Evolutionary conservation across 2,329 filamentous ascomycete species (phyloP).

Genomic region (Amauroascus niger): DNA sequence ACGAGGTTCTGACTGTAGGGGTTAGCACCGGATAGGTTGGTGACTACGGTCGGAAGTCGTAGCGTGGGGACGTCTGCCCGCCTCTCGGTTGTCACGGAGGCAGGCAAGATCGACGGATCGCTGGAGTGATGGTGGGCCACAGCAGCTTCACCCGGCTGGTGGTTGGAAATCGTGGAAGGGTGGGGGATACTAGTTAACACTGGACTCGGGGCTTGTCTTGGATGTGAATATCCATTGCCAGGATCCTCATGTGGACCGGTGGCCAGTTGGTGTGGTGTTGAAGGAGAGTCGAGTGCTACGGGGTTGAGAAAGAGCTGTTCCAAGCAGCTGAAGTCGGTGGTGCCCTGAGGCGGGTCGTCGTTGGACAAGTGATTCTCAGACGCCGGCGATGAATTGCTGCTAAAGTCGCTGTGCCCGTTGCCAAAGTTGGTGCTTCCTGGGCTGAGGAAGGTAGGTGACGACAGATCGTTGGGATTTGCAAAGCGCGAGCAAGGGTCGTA

Average conservation of each 20-base stretch:
- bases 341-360: neutral
- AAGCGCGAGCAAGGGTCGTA: constrained; percentile 7
- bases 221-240: neutral
- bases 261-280: neutral
- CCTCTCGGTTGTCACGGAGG: constrained; percentile 13
- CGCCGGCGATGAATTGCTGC: constrained; percentile 8
- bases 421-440: constrained; percentile 23
- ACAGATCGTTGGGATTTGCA: constrained; percentile 12
- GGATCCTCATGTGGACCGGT: neutral
- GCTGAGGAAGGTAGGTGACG: constrained; percentile 24
- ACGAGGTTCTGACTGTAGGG: constrained; percentile 19
- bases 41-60: constrained; percentile 21
- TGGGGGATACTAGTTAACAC: constrained; percentile 26
- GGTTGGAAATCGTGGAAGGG: constrained; percentile 20
- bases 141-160: constrained; percentile 12
- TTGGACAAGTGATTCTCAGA: constrained; percentile 1
- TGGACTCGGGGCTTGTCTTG: constrained; percentile 27
- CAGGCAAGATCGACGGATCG: constrained; percentile 1
- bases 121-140: too few relatives aligned
- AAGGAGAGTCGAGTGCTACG: constrained; percentile 1
- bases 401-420: constrained; percentile 15
- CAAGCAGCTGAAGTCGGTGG: neutral
- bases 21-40: constrained; percentile 21
- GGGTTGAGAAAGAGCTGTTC: constrained; percentile 11
- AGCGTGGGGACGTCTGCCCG: constrained; percentile 12